Conservation (phyloP, 148 eudicot genomes). For the Euryodendron excelsum region DNA sequence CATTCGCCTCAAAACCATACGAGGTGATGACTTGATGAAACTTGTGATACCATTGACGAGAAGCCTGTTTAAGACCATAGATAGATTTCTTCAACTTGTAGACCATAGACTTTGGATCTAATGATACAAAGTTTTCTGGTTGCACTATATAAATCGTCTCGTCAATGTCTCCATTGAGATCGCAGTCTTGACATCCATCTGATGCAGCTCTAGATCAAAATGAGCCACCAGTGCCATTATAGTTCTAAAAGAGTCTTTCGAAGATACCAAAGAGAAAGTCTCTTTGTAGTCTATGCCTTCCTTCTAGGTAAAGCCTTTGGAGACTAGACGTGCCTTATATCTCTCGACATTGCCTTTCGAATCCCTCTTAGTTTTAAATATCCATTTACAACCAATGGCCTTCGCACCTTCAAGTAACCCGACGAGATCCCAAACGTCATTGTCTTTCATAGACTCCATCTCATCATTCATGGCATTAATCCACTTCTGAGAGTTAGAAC, state of each 20-base stretch:
- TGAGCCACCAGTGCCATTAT: neutral
- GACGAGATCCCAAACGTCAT: constrained; percentile 17
- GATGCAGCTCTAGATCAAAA: neutral
- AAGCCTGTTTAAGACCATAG: constrained; percentile 4
- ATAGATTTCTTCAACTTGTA: constrained; percentile 3
- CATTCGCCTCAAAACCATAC: neutral
- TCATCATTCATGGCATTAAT: neutral
- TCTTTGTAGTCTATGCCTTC: constrained; percentile 13
- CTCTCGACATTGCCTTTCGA: constrained; percentile 1
- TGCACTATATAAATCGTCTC: neutral
- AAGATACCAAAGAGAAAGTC: neutral
- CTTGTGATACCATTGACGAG: neutral
- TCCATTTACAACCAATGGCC: neutral
- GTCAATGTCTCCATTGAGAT: neutral
- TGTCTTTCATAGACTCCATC: neutral
- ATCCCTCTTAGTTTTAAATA: constrained; percentile 18
- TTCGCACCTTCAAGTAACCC: neutral
- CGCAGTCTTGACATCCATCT: neutral
- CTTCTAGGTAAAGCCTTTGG: constrained; percentile 9
- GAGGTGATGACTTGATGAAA: neutral
- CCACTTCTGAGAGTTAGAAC: neutral
- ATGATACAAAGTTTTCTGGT: neutral
- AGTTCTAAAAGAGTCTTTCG: constrained; percentile 1
- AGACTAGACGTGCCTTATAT: constrained; percentile 11
- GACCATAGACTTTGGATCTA: neutral